A percentile compares a stretch with the other conserved stretches of the same genome.
Conservation (phyloP, 129 eudicot species). For the Gnaphalium uliginosum region DNA sequence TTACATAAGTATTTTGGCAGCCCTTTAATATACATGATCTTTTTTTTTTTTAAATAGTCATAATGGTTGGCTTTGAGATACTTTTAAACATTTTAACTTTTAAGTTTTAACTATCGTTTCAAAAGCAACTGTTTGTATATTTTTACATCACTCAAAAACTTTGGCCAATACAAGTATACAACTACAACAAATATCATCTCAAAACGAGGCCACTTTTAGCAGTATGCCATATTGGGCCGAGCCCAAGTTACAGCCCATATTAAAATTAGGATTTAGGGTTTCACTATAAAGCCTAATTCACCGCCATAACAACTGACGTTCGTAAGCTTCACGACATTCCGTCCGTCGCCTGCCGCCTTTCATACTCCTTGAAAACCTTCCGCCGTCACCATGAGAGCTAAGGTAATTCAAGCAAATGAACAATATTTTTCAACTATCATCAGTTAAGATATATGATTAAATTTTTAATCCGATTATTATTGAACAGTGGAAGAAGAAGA, state of each 20-base stretch:
- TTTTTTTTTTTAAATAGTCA: too few relatives aligned
- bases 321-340: neutral
- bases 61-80: too few relatives aligned
- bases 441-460: neutral
- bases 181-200: neutral
- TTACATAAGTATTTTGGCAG: too few relatives aligned
- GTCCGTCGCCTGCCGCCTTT: neutral
- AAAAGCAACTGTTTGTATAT: too few relatives aligned
- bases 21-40: too few relatives aligned
- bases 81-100: too few relatives aligned
- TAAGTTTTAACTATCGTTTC: too few relatives aligned
- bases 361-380: neutral
- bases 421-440: neutral
- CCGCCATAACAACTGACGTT: neutral
- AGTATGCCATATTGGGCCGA: neutral
- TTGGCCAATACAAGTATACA: too few relatives aligned
- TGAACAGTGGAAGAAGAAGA: conserved; percentile 47
- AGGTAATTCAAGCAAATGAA: neutral
- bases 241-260: neutral
- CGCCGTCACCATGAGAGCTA: conserved; percentile 22
- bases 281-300: conserved; percentile 11
- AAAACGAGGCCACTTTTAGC: neutral
- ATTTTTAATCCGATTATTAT: neutral
- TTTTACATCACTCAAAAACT: too few relatives aligned
- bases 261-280: neutral